A percentile compares a stretch with the other conserved stretches of the same genome.
phyloP scores from a whole-genome alignment of 148 eudicot genomes.

The Talinum fruticosum region DNA sequence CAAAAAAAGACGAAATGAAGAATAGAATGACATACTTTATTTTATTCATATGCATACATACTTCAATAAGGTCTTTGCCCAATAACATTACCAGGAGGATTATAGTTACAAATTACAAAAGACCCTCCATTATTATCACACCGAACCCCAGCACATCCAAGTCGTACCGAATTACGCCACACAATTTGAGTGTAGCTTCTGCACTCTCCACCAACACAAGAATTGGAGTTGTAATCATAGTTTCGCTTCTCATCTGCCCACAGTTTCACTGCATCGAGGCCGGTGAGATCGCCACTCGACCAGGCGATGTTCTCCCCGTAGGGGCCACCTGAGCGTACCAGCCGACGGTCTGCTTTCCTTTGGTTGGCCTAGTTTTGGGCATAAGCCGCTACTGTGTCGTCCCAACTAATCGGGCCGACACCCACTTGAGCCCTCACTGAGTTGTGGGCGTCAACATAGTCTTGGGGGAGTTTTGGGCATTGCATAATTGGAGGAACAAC shows the following conservation, averaged over 20 bases:
- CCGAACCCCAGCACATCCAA: conserved; percentile 47
- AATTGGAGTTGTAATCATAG: conserved; percentile 4
- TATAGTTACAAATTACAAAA: conserved; percentile 41
- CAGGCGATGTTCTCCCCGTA: no score
- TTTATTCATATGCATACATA: no score
- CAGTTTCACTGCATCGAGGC: neutral
- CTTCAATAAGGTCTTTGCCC: conserved; percentile 33
- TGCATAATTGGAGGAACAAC: neutral
- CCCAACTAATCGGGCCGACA: neutral
- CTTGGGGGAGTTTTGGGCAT: conserved; percentile 19
- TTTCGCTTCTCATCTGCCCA: conserved; percentile 9
- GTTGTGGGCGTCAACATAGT: conserved; percentile 17
- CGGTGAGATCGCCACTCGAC: neutral
- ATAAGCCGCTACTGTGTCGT: neutral
- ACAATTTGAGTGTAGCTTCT: neutral
- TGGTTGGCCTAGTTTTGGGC: conserved; percentile 14
- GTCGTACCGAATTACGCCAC: conserved; percentile 19
- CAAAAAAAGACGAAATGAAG: no score
- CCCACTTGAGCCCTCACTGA: conserved; percentile 6
- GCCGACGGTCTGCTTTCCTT: no score
- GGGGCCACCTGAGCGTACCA: no score
- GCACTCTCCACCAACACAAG: neutral
- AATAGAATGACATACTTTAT: neutral
- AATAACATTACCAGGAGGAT: conserved; percentile 34
- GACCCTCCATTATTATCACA: conserved; percentile 30